Evolutionary conservation across 805 yeast species (phyloP), one percentile per base, ranked within the genome.

Genomic region (Wickerhamomyces bisporus): DNA sequence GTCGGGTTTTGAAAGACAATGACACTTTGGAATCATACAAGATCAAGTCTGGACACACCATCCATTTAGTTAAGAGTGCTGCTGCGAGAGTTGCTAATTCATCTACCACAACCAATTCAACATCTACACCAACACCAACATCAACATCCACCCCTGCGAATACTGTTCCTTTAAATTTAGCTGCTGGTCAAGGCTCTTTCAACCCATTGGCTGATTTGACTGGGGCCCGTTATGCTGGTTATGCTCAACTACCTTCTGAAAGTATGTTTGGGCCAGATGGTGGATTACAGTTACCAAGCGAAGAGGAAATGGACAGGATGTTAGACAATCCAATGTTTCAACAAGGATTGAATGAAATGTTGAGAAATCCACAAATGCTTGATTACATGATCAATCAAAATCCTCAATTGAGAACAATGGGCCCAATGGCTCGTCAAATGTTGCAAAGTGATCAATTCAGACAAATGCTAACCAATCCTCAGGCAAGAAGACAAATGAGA

Each of bases 171-270:
- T 60, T 79, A 14, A 86, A 81, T 53, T 71, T 91, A 34, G 77
- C 95, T 4, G 76, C 97, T 3, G 98, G 98, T 5, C 82, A 78
- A 45, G 93, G 91, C 11, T 74, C 94, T 0, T 86, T 82, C 61
- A 87, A 93, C 61, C 95, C 96, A 26, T 70, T 93, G 53, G 89
- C 95, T 10, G 96, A 84, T 47, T 69, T 91, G 47, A 91, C 98
- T 1, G 91, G 96, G 35, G 98, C 98, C 2, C 77, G 97, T 38
- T 93, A 88, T 55, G 97, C 98, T 3, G 98, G 98, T 1, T 80
- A 78, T 51, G 75, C 88, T 7, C 89, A 87, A 52, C 69, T 93
- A 61, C 98, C 98, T 5, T 73, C 85, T 3, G 86, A 87, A 1
- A 76, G 81, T 32, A 75, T 86, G 83, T 88, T 91, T 65, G 96